A percentile compares a stretch with the other conserved stretches of the same genome.
Evolutionary conservation across 148 eudicot genomes (phyloP).

Genomic region (Talinum fruticosum): DNA sequence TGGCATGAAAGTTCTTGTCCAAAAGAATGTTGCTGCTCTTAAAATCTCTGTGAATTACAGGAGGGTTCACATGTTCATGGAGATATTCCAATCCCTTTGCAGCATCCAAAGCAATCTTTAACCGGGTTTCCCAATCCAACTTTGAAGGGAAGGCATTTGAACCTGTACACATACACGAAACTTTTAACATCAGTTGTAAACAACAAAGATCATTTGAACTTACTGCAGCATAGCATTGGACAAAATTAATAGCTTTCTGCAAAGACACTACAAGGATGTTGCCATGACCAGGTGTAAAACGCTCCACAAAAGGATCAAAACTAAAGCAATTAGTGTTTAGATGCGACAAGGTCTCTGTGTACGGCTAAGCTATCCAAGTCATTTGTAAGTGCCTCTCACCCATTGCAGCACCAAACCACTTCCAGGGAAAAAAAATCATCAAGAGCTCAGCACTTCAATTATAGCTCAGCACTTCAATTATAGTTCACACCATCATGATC

Average conservation of each 20-base stretch:
- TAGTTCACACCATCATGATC: neutral
- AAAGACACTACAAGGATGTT: neutral
- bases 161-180: slow-evolving; percentile 35
- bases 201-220: neutral
- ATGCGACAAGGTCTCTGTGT: neutral
- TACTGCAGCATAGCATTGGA: neutral
- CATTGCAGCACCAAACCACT: neutral
- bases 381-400: neutral
- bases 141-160: slow-evolving; percentile 45
- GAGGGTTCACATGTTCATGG: slow-evolving; percentile 87
- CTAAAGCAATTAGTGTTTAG: neutral
- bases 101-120: slow-evolving; percentile 85
- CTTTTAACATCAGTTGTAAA: neutral
- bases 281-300: neutral
- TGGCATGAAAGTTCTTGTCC: slow-evolving; percentile 81
- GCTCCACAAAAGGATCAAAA: neutral
- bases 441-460: neutral
- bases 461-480: neutral
- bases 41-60: slow-evolving; percentile 94
- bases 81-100: slow-evolving; percentile 97
- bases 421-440: too few species aligned
- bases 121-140: slow-evolving; percentile 76
- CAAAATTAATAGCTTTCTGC: neutral
- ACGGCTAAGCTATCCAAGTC: neutral
- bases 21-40: slow-evolving; percentile 94